A percentile compares a stretch with the other conserved stretches of the same genome.
phyloP scores from a whole-genome alignment of 768 basidiomycete species.

The Lentinula aciculospora region DNA sequence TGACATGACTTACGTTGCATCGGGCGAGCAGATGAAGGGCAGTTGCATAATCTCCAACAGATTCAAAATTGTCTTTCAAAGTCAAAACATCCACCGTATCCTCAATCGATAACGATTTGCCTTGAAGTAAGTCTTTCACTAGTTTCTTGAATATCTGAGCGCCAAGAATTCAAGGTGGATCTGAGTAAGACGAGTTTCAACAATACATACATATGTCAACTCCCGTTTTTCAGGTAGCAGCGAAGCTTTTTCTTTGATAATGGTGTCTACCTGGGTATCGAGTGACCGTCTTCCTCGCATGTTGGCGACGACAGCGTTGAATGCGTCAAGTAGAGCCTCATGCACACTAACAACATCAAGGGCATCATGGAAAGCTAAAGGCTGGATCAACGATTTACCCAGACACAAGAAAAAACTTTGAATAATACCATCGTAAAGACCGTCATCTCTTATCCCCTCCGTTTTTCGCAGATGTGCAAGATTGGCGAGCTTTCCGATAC shows the following conservation, averaged over 20 bases:
- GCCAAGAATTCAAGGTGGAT: background rate
- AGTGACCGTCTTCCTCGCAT: conserved; percentile 57
- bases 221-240: conserved; percentile 41
- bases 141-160: conserved; percentile 67
- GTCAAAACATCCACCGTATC: conserved; percentile 81
- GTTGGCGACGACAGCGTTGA: conserved; percentile 42
- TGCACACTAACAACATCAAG: conserved; percentile 88
- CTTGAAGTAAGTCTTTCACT: conserved; percentile 65
- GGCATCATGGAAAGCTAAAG: conserved; percentile 74
- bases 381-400: conserved; percentile 6
- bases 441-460: conserved; percentile 39
- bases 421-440: conserved; percentile 48
- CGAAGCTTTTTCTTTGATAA: conserved; percentile 49
- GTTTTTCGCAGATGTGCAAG: conserved; percentile 72
- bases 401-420: background rate
- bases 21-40: conserved; percentile 63
- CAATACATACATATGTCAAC: conserved; percentile 39
- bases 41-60: conserved; percentile 60
- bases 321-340: conserved; percentile 56
- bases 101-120: conserved; percentile 69
- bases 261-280: conserved; percentile 63
- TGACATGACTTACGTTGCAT: conserved; percentile 34
- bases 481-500: conserved; percentile 83
- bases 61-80: conserved; percentile 68
- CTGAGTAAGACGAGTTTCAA: background rate